phyloP scores from a whole-genome alignment of 31 red algal genomes.

The Endocladia muricata region DNA sequence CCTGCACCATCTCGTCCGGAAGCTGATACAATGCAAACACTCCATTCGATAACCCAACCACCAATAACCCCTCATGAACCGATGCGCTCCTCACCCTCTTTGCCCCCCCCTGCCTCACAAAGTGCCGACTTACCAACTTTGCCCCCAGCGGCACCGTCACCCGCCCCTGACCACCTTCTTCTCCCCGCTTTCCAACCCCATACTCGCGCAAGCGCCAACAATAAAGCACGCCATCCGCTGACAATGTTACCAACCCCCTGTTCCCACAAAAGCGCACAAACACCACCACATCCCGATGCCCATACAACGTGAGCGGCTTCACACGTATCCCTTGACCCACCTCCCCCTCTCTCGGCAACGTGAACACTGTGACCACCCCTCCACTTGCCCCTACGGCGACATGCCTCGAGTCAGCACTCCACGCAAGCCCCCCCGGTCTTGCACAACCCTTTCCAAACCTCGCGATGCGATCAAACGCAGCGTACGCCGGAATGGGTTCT shows the following conservation, averaged over 20 bases:
- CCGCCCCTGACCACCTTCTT: slow-evolving; percentile 9
- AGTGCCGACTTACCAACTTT: slow-evolving; percentile 52
- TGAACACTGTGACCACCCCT: slow-evolving; percentile 45
- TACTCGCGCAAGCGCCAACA: slow-evolving; percentile 57
- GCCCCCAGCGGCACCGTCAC: slow-evolving; percentile 36
- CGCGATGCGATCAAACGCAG: slow-evolving; percentile 40
- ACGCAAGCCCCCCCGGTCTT: slow-evolving; percentile 17
- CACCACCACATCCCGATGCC: slow-evolving; percentile 44
- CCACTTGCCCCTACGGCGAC: slow-evolving; percentile 52
- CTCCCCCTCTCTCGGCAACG: slow-evolving; percentile 13
- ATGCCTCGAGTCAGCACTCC: slow-evolving; percentile 45
- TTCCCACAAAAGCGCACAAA: slow-evolving; percentile 44
- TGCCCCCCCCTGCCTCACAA: slow-evolving; percentile 51
- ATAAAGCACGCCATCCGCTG: slow-evolving; percentile 60
- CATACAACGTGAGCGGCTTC: slow-evolving; percentile 41
- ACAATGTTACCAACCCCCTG: slow-evolving; percentile 56
- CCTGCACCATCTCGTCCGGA: slow-evolving; percentile 54
- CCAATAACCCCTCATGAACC: slow-evolving; percentile 19
- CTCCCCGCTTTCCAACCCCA: background rate
- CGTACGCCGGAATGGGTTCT: slow-evolving; percentile 37
- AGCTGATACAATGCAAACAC: slow-evolving; percentile 71
- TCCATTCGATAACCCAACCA: slow-evolving; percentile 63
- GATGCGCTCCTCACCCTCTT: slow-evolving; percentile 19
- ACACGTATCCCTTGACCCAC: slow-evolving; percentile 10
- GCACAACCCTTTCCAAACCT: slow-evolving; percentile 21